Evolutionary conservation across 345 rosid genomes (phyloP), one percentile per base, ranked within the genome.

Genomic region (Euphorbia tirucalli): DNA sequence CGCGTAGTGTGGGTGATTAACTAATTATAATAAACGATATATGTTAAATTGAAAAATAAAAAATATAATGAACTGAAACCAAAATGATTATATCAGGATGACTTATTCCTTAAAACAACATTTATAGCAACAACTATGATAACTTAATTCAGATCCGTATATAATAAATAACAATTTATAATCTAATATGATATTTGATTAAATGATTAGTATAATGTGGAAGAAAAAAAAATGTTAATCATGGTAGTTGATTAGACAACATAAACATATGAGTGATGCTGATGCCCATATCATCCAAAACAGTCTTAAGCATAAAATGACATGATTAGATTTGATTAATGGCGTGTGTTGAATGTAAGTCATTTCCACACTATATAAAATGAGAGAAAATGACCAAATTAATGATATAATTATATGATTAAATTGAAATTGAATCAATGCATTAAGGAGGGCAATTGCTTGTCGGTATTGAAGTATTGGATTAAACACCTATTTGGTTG

Each of bases 271-370:
- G 31, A 31, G 58, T 46, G 52, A 61, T 32, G 39, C 22, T 27
- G 65, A 31, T 61, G 46, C 48, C 44, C 63, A 71, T 60, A 56
- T 68, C 74, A 71, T 68, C 52, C 58, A 68, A 64, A 67, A 63
- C 50, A 41, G 56, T 52, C 22, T 39, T 61, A 43, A 68, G 50
- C 68, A 67, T 56, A 25, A 67, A 66, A 25, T 16, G 25, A 67
- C 25, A 71, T 46, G 61, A 56, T 41, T 71, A 66, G 73, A 54
- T 50, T 22, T 21, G 30, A 46, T 46, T 46, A 66, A 74, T 58
- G 11, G 0, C 49, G 35, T 49, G 43, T 25, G 43, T 67, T 67
- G 68, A 67, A 59, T 39, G 27, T 13, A 68, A 50, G 72, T 24
- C n/a, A 46, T 27, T 56, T 18, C 24, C 65, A 57, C 65, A 46